Conservation (phyloP, 2,329 filamentous ascomycete genomes). For the Davidsoniella neocaledoniae region DNA sequence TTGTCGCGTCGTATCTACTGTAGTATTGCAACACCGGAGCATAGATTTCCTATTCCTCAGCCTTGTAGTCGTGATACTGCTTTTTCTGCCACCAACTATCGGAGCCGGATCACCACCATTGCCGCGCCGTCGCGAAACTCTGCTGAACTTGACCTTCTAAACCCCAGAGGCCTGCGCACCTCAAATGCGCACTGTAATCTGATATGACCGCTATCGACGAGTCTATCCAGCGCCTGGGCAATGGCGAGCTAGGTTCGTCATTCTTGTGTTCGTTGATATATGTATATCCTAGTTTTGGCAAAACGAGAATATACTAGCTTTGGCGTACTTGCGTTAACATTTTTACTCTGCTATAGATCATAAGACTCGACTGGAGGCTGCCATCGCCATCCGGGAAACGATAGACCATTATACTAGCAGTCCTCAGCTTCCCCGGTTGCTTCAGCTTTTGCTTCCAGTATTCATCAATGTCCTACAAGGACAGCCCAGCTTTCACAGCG, state of each 20-base stretch:
- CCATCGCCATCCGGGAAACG: conserved; percentile 74
- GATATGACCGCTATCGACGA: conserved; percentile 37
- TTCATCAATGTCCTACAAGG: conserved; percentile 75
- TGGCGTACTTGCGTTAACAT: too few species aligned
- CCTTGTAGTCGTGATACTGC: too few species aligned
- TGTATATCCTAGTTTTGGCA: too few species aligned
- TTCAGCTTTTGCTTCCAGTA: conserved; percentile 76
- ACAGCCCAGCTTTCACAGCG: conserved; percentile 79
- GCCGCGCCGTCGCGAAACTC: background rate
- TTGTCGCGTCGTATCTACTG: background rate
- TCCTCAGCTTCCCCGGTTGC: conserved; percentile 60
- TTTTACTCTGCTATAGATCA: background rate
- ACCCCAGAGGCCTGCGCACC: background rate
- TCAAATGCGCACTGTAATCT: conserved; percentile 3
- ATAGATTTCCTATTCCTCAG: too few species aligned
- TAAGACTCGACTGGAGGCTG: conserved; percentile 67
- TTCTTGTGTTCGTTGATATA: background rate
- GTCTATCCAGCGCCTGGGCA: conserved; percentile 42
- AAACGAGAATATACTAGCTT: too few species aligned
- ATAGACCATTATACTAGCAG: conserved; percentile 77
- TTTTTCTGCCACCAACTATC: too few species aligned
- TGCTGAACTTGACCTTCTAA: background rate
- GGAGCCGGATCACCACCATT: too few species aligned
- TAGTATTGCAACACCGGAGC: too few species aligned
- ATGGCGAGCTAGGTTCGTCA: conserved; percentile 36